Evolutionary conservation across 73 alveolate species (phyloP).

Genomic region (Stentor roeselii): DNA sequence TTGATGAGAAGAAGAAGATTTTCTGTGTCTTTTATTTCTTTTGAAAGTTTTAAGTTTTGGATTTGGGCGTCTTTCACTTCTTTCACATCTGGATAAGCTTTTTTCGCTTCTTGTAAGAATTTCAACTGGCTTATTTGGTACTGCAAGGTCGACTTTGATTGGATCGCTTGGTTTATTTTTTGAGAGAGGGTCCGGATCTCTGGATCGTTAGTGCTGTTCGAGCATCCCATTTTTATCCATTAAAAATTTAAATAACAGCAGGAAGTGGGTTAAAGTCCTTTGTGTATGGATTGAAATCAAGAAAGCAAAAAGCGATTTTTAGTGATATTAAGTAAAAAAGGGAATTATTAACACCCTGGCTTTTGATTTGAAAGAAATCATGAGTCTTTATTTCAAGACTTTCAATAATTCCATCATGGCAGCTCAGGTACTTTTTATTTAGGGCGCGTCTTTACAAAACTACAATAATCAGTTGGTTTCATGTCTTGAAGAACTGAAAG

Average conservation of each 20-base stretch:
- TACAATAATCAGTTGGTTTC: constrained; percentile 37
- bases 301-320: no score
- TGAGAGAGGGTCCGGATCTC: neutral
- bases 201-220: neutral
- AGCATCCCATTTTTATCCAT: neutral
- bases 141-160: neutral
- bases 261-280: no score
- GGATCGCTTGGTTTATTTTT: neutral
- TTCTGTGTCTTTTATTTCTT: neutral
- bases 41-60: neutral
- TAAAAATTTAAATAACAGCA: neutral
- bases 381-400: no score
- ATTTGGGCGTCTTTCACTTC: constrained; percentile 3
- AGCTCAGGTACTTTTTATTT: constrained; percentile 20
- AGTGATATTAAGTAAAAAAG: no score
- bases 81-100: neutral
- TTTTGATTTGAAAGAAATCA: no score
- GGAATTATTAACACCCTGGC: no score
- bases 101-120: neutral
- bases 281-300: no score
- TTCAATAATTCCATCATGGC: no score
- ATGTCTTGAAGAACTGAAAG: constrained; percentile 43
- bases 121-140: constrained; percentile 2
- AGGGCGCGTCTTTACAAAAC: constrained; percentile 54
- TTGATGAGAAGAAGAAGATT: neutral